phyloP scores from a whole-genome alignment of 768 basidiomycete genomes.

The Calocybe cyanea region DNA sequence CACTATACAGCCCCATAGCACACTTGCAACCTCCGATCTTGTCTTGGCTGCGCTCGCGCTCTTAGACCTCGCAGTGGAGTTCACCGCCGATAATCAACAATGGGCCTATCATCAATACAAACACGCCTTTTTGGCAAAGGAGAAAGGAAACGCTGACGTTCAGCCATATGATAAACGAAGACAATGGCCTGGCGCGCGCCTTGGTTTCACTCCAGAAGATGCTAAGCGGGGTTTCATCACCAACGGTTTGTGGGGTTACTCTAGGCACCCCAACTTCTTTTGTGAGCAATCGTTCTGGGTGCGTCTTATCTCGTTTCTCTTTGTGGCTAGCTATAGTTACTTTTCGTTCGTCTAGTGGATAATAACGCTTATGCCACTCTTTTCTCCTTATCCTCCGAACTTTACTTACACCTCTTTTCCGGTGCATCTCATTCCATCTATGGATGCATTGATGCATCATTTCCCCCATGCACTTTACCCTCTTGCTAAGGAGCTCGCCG shows the following conservation, averaged over 20 bases:
- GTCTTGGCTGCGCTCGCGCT: conserved; percentile 57
- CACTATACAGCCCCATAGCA: conserved; percentile 48
- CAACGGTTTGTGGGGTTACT: conserved; percentile 81
- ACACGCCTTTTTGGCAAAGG: conserved; percentile 35
- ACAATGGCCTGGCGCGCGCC: conserved; percentile 64
- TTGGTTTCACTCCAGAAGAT: conserved; percentile 66
- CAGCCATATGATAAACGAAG: conserved; percentile 37
- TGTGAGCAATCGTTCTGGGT: conserved; percentile 92
- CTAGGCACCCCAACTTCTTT: conserved; percentile 88
- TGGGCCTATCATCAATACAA: conserved; percentile 84
- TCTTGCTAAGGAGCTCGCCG: conserved; percentile 25
- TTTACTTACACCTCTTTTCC: conserved; percentile 14
- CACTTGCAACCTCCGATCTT: conserved; percentile 58
- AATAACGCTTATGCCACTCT: conserved; percentile 62
- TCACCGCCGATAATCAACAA: conserved; percentile 89
- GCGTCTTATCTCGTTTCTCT: conserved; percentile 19
- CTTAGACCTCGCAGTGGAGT: conserved; percentile 61
- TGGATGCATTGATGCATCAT: conserved; percentile 16
- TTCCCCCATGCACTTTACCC: conserved; percentile 17
- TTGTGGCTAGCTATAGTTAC: conserved; percentile 3
- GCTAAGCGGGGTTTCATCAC: conserved; percentile 81
- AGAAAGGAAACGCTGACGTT: conserved; percentile 27
- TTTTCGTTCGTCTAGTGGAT: conserved; percentile 45
- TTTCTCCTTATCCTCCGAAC: conserved; percentile 35
- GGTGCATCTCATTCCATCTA: conserved; percentile 12